A percentile compares a stretch with the other conserved stretches of the same genome.
phyloP scores from a whole-genome alignment of 2,329 filamentous ascomycete species.

The Claviceps citrina region DNA sequence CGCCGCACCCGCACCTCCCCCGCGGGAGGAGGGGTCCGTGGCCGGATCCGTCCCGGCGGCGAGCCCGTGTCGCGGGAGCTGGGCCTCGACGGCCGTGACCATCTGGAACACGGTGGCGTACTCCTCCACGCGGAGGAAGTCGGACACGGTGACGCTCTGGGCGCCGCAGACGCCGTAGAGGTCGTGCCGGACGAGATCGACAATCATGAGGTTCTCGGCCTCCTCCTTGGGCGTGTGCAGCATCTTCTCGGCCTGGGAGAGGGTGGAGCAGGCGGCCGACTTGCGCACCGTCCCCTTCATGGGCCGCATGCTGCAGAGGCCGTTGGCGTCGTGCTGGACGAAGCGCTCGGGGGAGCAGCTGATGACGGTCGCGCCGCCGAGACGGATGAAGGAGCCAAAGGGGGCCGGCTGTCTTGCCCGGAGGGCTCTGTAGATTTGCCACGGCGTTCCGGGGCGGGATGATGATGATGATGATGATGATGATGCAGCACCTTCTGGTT shows the following conservation, averaged over 20 bases:
- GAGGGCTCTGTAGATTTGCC: constrained; percentile 58
- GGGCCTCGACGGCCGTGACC: constrained; percentile 71
- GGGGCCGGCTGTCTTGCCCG: constrained; percentile 62
- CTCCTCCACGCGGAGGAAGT: constrained; percentile 76
- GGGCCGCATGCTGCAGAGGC: constrained; percentile 64
- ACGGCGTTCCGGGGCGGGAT: constrained; percentile 27
- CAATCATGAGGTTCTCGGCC: constrained; percentile 96
- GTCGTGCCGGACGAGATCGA: constrained; percentile 89
- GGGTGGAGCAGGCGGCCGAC: constrained; percentile 44
- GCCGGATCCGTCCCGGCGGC: constrained; percentile 8
- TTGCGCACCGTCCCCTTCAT: constrained; percentile 97
- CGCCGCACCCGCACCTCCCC: too few species aligned
- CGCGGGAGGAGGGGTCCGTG: too few species aligned
- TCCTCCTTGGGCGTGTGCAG: constrained; percentile 75
- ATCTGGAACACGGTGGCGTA: constrained; percentile 86
- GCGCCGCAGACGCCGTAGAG: constrained; percentile 70
- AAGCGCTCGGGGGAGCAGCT: constrained; percentile 85
- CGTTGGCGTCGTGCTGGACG: constrained; percentile 39
- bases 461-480: neutral
- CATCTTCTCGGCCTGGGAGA: constrained; percentile 55
- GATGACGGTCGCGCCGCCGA: constrained; percentile 55
- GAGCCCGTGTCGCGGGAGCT: constrained; percentile 24
- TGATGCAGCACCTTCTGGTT: too few species aligned
- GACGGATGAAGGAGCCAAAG: constrained; percentile 67
- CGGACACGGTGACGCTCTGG: constrained; percentile 56